Evolutionary conservation across 768 basidiomycete genomes (phyloP).

Genomic region (Naganishia vaughanmartiniae): DNA sequence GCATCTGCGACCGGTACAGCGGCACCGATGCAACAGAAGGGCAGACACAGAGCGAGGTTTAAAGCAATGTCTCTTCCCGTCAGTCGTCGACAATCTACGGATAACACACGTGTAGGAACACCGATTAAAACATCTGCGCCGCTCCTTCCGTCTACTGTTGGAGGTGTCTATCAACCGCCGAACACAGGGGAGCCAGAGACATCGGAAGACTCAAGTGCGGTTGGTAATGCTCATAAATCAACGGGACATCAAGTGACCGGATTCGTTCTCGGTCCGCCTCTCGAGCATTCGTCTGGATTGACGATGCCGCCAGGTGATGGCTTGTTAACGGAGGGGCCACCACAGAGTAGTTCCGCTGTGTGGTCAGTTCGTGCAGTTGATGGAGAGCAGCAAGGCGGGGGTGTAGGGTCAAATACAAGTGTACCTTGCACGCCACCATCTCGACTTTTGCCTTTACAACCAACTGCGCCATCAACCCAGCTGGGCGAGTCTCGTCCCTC

Average conservation of each 20-base stretch:
- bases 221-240: not conserved
- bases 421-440: not conserved
- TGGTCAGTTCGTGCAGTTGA: not conserved
- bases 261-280: constrained; percentile 24
- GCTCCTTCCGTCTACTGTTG: not conserved
- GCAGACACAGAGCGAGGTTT: constrained; percentile 11
- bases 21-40: not conserved
- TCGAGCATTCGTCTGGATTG: not conserved
- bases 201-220: not conserved
- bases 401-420: not conserved
- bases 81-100: constrained; percentile 19
- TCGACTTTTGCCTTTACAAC: not conserved
- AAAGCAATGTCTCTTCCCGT: constrained; percentile 24
- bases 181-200: not conserved
- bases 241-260: not conserved
- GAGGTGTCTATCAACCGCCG: not conserved
- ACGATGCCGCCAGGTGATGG: no score
- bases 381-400: not conserved
- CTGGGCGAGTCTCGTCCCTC: not conserved
- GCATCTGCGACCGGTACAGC: not conserved
- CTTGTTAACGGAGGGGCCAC: no score
- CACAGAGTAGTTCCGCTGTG: no score
- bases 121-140: not conserved
- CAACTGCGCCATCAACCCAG: not conserved
- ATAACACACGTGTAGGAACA: not conserved